Evolutionary conservation across 495 filamentous ascomycete genomes (phyloP).

Genomic region (Podospora pseudopauciseta): DNA sequence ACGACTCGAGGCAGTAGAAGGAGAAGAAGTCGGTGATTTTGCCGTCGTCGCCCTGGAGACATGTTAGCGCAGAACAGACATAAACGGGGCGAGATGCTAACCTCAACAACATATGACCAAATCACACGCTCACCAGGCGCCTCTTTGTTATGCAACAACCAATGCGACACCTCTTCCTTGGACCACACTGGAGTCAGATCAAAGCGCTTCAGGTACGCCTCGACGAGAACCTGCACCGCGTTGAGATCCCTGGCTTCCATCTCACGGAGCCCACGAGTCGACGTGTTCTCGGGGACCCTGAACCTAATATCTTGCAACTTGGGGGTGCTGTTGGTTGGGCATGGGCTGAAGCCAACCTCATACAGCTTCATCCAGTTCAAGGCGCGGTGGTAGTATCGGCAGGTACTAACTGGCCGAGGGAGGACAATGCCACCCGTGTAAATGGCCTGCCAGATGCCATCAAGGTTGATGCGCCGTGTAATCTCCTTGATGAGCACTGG

Average conservation of each 20-base stretch:
- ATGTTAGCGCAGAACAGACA: neutral
- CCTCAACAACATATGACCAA: conserved; percentile 89
- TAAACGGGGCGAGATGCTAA: conserved; percentile 23
- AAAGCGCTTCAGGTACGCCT: conserved; percentile 73
- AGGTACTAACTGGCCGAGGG: conserved; percentile 85
- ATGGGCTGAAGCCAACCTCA: conserved; percentile 84
- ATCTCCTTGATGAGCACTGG: conserved; percentile 97
- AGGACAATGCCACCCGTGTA: conserved; percentile 90
- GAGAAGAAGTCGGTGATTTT: conserved; percentile 96
- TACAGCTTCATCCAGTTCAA: conserved; percentile 94
- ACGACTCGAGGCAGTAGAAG: conserved; percentile 91
- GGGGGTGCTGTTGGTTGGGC: conserved; percentile 77
- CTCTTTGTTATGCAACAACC: conserved; percentile 68
- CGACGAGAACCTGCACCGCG: conserved; percentile 68
- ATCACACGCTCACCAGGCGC: conserved; percentile 70
- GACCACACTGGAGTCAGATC: conserved; percentile 80
- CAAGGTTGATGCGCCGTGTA: conserved; percentile 79
- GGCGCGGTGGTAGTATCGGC: conserved; percentile 88
- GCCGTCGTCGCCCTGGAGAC: conserved; percentile 42
- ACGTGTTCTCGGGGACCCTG: conserved; percentile 65
- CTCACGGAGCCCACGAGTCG: conserved; percentile 66
- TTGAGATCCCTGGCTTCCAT: conserved; percentile 84
- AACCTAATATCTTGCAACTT: conserved; percentile 76
- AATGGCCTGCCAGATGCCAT: conserved; percentile 85
- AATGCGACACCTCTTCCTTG: conserved; percentile 78